phyloP scores from a whole-genome alignment of 2,329 filamentous ascomycete species.

The Aaosphaeria pasadenensis region DNA sequence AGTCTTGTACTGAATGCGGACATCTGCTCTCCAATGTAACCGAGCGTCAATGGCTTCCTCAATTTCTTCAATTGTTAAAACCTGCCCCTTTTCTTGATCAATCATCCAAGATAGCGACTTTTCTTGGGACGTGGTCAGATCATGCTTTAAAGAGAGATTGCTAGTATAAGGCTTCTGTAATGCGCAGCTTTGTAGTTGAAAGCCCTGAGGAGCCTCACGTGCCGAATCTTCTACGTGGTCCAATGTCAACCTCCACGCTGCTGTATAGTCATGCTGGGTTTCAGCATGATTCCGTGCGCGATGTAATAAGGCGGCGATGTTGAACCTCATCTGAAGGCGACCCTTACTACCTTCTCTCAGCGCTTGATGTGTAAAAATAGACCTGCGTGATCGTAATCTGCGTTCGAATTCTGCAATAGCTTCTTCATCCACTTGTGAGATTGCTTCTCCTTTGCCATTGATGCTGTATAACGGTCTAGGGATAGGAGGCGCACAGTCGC shows the following conservation, averaged over 20 bases:
- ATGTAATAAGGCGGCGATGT: constrained; percentile 43
- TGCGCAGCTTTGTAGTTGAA: constrained; percentile 45
- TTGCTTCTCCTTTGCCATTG: too few relatives aligned
- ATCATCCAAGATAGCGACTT: constrained; percentile 60
- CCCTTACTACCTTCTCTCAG: too few relatives aligned
- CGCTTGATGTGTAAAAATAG: constrained; percentile 16
- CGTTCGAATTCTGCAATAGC: constrained; percentile 52
- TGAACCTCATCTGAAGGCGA: constrained; percentile 34
- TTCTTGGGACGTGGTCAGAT: constrained; percentile 52
- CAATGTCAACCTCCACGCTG: constrained; percentile 47
- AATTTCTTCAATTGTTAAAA: constrained; percentile 43
- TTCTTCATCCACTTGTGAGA: constrained; percentile 33
- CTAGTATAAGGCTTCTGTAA: constrained; percentile 19
- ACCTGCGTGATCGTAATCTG: constrained; percentile 47
- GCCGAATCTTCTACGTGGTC: constrained; percentile 39
- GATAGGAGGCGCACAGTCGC: too few relatives aligned
- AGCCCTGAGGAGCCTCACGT: constrained; percentile 35
- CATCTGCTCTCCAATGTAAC: constrained; percentile 59
- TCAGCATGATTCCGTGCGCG: constrained; percentile 38
- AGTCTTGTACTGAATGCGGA: constrained; percentile 41
- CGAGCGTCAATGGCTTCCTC: constrained; percentile 53
- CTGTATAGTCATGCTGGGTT: constrained; percentile 14
- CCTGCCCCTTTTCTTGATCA: constrained; percentile 47
- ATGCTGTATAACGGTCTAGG: too few relatives aligned
- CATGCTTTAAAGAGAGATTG: constrained; percentile 28